phyloP scores from a whole-genome alignment of 352 stramenopile species.

The Globisporangium spinosum region DNA sequence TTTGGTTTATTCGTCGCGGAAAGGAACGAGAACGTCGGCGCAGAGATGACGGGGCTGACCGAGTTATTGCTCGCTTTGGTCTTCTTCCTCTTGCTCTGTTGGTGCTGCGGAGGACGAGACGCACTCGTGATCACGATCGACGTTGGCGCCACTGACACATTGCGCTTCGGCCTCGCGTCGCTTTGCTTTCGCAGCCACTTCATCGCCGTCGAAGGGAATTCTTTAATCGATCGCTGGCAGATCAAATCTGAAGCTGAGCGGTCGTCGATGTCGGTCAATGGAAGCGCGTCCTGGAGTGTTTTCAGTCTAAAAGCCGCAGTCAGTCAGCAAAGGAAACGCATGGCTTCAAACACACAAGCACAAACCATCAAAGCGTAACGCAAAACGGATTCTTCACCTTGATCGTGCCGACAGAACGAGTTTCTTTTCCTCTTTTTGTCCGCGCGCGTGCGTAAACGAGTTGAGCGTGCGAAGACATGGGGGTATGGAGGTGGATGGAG shows the following conservation, averaged over 20 bases:
- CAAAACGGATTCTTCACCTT: not conserved
- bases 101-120: not conserved
- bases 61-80: not conserved
- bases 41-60: not conserved
- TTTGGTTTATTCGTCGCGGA: not conserved
- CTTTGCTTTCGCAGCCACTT: not conserved
- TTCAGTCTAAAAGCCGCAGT: not conserved
- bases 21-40: constrained; percentile 6
- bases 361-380: not conserved
- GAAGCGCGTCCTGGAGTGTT: not conserved
- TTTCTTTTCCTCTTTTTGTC: not conserved
- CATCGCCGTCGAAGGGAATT: not conserved
- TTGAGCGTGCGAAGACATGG: not conserved
- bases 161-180: not conserved
- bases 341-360: not conserved
- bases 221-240: not conserved
- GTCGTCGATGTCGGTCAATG: not conserved
- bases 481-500: not conserved
- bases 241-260: not conserved
- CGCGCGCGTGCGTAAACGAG: not conserved
- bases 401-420: not conserved
- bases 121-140: constrained; percentile 7
- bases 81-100: not conserved
- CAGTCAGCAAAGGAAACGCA: not conserved
- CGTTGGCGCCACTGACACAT: not conserved